Evolutionary conservation across 2,329 filamentous ascomycete genomes (phyloP), one percentile per base, ranked within the genome.

Genomic region (Claviceps arundinis): DNA sequence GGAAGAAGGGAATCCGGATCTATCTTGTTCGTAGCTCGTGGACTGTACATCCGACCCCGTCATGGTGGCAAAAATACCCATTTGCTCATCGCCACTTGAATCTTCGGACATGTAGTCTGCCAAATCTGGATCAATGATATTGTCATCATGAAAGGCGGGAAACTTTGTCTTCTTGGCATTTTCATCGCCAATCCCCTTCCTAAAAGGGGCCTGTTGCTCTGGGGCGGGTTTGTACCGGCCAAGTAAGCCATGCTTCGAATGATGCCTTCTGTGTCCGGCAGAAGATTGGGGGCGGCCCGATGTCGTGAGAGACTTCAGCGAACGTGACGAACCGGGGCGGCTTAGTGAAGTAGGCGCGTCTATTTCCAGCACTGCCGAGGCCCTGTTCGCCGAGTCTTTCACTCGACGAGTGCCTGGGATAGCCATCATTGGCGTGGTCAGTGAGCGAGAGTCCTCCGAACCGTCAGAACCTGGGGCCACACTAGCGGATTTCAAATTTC

Each of bases 81-180:
- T 84, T 60, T 94, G 87, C 58, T 98, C 90, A 60, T 95, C 90
- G 40, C 87, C 91, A 60, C 89, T 96, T 1, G 90, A 95, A 47
- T 87, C 89, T 64, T 98, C 93, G 6, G 93, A 98, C 75, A 98
- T 86, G 68, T 94, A 98, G 37, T 89, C 87, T 5, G 90, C 91
- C 51, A 98, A 73, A 62, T 98, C 93, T 1, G 93, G 93, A 64
- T 98, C 93, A 59, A 98, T 97, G 59, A 98, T 95, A 63, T 93
- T 97, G 71, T 98, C 93, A 62, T 93, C 89, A 65, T 98, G 93
- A 60, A 98, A 97, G n/a, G 89, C 89, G 16, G 90, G 85, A 38
- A 95, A 76, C 43, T 82, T 81, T 7, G 80, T 72, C 56, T 82
- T 84, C 56, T 77, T 81, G 4, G 75, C 71, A 47, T 76, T 70